Base-by-base conservation (phyloP, 2,329 filamentous ascomycete genomes). In the Microsporum canis region DNA sequence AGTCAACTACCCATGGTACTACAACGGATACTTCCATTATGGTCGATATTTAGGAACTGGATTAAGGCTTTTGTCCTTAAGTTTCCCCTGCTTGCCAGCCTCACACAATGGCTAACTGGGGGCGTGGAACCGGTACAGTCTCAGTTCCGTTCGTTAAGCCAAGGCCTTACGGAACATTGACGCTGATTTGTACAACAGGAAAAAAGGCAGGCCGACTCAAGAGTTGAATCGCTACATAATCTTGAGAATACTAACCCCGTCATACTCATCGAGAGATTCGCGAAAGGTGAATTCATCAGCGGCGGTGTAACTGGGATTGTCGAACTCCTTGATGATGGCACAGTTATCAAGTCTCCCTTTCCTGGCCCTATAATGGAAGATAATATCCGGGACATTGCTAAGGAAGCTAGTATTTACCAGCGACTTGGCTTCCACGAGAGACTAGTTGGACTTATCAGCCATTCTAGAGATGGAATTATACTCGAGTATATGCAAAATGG, bases 401-500 rank as follows among this genome's bases (percentile, higher is more conserved):
- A 27, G 8, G 60, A 62, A 39, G 60, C 57, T n/a, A 45, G n/a
- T 5, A 49, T 62, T 31, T 62, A 62, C 27, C 34, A 23, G 5
- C 23, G 38, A 33, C 27, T 62, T 29, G 57, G 60, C 5, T 31
- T 29, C 8, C 60, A 62, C 29, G 47, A 56, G 47, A 45, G 60
- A 34, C 57, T 59, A 27, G 47, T 59, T n/a, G 7, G 27, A 8
- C 5, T 62, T 14, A 5, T 62, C 8, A 39, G 56, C n/a, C 56
- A 61, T 49, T 62, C 60, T 12, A 39, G 27, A 2, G 57, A 59
- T 14, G 57, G 57, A 3, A 57, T 62, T 27, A 36, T 56, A 23
- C 57, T 62, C 29, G 57, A 62, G 49, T 59, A 62, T 51, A 59
- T 62, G 47, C n/a, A 51, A 34, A 62, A 59, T 12, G 60, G 60